Base-by-base conservation (phyloP, 768 basidiomycete species). In the Xerocomellus chrysenteron region DNA sequence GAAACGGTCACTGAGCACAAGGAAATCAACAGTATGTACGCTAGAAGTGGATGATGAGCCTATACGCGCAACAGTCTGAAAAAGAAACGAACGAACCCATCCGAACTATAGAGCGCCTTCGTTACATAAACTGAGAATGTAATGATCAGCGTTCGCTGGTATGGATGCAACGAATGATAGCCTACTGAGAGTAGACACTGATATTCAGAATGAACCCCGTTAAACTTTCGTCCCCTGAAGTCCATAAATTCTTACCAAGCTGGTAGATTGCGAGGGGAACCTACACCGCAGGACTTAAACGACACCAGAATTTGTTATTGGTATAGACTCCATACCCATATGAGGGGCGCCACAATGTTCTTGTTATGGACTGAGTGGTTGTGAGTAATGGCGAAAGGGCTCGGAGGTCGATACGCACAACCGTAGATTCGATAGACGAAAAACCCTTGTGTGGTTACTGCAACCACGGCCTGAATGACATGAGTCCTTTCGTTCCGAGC, bases 401-500 rank as follows among this genome's bases (percentile, higher is more conserved):
- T 2, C 4, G 0, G 17, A 10, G 8, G 7, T 12, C 14, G 1
- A 40, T 1, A 54, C 52, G 12, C 16, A 65, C 62, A 54, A 17
- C 50, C 0, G 13, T 65, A 64, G 12, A 64, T 51, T 17, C 62
- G 51, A 32, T 61, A 16, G 19, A 61, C 30, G 30, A 64, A 60
- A 42, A 51, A 64, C 10, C 51, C 54, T 10, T 64, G 62, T 2
- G 54, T 47, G 6, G 14, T 11, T 40, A 45, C 9, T 36, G 58
- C 63, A 43, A 52, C 39, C 3, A 56, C 14, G 13, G 0, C 6
- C 62, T 65, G 35, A 7, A 32, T 17, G 21, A 11, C 17, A 33
- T 63, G 4, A 64, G 28, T 12, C 33, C 10, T 17, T 1, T 37
- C 9, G 3, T 37, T 17, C 16, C 2, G 5, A 1, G 4, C 4